Conservation (phyloP, 169 alveolate species). For the Plasmodium coatneyi region DNA sequence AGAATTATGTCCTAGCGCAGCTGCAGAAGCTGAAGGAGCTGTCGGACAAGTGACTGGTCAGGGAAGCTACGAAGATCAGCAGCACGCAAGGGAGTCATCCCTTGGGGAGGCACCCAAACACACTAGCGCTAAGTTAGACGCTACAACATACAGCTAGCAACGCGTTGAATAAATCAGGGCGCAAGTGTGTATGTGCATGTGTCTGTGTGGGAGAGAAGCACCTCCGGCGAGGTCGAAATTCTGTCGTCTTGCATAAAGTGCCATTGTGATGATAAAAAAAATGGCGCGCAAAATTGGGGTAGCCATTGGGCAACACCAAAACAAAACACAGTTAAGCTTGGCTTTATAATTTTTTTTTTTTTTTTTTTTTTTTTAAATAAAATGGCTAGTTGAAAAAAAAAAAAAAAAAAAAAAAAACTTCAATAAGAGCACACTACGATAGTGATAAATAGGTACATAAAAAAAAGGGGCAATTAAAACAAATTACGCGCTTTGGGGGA, state of each 20-base stretch:
- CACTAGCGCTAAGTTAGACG: neutral
- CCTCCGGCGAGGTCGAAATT: neutral
- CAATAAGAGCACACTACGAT: neutral
- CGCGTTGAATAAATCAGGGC: neutral
- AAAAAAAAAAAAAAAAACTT: neutral
- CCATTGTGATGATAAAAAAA: neutral
- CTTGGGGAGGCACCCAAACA: neutral
- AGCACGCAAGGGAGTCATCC: neutral
- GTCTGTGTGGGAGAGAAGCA: neutral
- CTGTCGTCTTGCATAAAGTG: neutral
- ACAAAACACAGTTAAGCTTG: neutral
- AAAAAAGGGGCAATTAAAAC: neutral
- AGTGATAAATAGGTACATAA: neutral
- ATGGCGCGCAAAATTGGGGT: neutral
- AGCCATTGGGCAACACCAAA: neutral
- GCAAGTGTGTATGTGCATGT: neutral
- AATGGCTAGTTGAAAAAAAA: neutral
- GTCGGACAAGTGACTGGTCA: neutral
- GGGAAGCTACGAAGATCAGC: neutral
- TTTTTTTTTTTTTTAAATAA: neutral
- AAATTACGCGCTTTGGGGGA: neutral
- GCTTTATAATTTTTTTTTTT: neutral
- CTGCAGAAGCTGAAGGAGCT: slow-evolving; percentile 13
- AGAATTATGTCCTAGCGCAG: slow-evolving; percentile 7
- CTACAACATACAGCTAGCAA: neutral